Conservation (phyloP, 75 land plant species). For the Sequoiadendron giganteum region DNA sequence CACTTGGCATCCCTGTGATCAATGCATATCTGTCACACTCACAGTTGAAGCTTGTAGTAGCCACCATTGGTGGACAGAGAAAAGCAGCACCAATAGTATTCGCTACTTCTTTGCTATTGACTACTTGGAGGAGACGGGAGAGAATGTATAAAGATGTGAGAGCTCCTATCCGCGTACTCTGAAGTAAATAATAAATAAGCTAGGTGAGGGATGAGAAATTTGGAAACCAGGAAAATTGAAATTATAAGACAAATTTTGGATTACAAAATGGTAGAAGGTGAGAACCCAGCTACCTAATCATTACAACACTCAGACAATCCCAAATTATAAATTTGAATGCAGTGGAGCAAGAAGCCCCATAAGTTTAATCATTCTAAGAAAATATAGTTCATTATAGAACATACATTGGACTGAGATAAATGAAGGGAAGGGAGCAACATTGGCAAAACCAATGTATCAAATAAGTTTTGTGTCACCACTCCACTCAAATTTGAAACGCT, state of each 20-base stretch:
- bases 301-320: background rate
- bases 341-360: constrained; percentile 1
- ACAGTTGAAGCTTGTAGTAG: constrained; percentile 1
- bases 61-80: constrained; percentile 22
- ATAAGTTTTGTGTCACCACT: constrained; percentile 40
- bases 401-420: constrained; percentile 30
- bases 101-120: constrained; percentile 42
- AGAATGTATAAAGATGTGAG: constrained; percentile 60
- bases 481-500: constrained; percentile 43
- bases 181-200: constrained; percentile 8
- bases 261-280: background rate
- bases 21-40: background rate
- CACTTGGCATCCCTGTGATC: background rate
- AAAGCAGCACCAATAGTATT: constrained; percentile 49
- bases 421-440: constrained; percentile 49
- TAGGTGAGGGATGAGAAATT: background rate
- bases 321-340: background rate
- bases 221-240: background rate
- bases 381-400: constrained; percentile 1
- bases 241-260: background rate
- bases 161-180: constrained; percentile 36
- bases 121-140: constrained; percentile 57
- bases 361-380: constrained; percentile 10
- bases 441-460: constrained; percentile 51
- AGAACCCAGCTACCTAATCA: background rate